These are phyloP conservation scores for Agapanthus africanus DNA, from an alignment of 106 monocot species.

Conservation along the genomic window DNA sequence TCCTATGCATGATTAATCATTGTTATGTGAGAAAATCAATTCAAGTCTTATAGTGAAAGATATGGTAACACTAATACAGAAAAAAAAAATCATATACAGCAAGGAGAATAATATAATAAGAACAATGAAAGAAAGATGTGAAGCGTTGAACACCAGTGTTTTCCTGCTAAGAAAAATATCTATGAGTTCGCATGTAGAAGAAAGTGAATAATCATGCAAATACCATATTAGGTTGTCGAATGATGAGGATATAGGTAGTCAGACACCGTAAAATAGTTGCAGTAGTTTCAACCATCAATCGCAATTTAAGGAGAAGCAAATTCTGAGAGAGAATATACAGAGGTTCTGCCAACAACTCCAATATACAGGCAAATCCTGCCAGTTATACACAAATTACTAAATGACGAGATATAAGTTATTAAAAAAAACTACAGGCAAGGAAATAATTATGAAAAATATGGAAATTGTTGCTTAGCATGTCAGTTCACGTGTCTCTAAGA, in stretches of 20 bases:
- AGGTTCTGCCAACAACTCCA: slow-evolving; percentile 92
- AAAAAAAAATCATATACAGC: not conserved
- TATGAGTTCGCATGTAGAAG: too few relatives aligned
- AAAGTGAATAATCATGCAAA: slow-evolving; percentile 4
- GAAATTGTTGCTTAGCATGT: not conserved
- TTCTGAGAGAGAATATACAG: slow-evolving; percentile 93
- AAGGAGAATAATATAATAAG: too few relatives aligned
- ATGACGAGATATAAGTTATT: slow-evolving; percentile 3
- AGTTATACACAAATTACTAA: slow-evolving; percentile 18
- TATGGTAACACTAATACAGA: not conserved
- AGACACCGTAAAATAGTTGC: slow-evolving; percentile 78
- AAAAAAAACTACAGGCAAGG: not conserved
- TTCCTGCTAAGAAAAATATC: not conserved
- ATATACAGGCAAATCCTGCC: slow-evolving; percentile 84
- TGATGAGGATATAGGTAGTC: slow-evolving; percentile 57
- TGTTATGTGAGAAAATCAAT: not conserved
- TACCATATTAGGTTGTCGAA: slow-evolving; percentile 48
- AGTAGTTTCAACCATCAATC: slow-evolving; percentile 66
- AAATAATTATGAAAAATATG: not conserved
- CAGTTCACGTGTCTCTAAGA: not conserved
- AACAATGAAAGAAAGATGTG: too few relatives aligned
- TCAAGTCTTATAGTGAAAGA: not conserved
- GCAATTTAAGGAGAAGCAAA: slow-evolving; percentile 72
- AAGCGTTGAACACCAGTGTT: not conserved
- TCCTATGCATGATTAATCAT: not conserved